phyloP scores from a whole-genome alignment of 371 early-diverging fungal genomes.

The Circinella minor region DNA sequence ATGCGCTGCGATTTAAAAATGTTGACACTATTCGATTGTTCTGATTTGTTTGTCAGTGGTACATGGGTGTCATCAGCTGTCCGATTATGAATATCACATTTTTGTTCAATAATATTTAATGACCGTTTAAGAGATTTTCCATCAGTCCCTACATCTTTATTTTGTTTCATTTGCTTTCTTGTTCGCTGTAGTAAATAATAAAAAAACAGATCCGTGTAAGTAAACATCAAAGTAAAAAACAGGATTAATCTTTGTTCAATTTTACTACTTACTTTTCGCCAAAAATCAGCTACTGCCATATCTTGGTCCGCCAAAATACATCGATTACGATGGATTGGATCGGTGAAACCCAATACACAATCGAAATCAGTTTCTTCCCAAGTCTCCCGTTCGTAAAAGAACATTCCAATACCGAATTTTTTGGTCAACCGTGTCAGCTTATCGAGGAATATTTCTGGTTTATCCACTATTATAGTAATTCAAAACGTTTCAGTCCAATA shows the following conservation, averaged over 20 bases:
- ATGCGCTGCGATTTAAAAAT: too few relatives aligned
- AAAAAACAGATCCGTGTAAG: too few relatives aligned
- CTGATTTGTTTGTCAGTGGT: not conserved
- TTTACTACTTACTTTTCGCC: constrained; percentile 4
- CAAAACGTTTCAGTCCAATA: too few relatives aligned
- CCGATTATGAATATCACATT: not conserved
- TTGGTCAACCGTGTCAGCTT: constrained; percentile 2
- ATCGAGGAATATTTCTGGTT: not conserved
- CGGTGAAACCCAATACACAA: not conserved
- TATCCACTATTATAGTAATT: not conserved
- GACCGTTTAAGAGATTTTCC: too few relatives aligned
- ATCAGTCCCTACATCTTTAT: too few relatives aligned
- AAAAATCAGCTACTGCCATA: constrained; percentile 4
- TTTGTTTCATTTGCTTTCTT: not conserved
- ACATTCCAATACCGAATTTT: constrained; percentile 2
- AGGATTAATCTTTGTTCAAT: not conserved
- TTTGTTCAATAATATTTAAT: not conserved
- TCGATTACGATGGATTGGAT: not conserved
- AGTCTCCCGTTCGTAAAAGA: not conserved
- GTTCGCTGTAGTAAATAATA: not conserved
- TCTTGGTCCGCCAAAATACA: constrained; percentile 1
- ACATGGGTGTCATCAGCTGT: not conserved
- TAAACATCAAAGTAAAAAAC: too few relatives aligned
- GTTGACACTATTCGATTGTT: not conserved
- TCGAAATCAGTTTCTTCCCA: not conserved